phyloP scores from a whole-genome alignment of 2,329 filamentous ascomycete genomes.

The Aspergillus transmontanensis region DNA sequence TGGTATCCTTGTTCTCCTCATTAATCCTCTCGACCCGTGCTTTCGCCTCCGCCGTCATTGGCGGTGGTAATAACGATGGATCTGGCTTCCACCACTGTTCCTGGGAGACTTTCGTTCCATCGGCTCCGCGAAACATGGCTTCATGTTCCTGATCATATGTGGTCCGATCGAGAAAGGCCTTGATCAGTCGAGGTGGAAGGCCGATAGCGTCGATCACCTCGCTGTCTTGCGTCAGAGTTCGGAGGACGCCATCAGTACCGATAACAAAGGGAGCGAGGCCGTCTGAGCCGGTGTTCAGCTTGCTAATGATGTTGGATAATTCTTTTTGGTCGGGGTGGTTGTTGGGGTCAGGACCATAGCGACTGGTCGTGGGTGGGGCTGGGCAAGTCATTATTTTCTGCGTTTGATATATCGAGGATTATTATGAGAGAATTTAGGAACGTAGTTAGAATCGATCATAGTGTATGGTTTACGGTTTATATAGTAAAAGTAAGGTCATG shows the following conservation, averaged over 20 bases:
- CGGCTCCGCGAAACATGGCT: conserved; percentile 10
- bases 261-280: neutral
- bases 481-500: neutral
- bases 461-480: neutral
- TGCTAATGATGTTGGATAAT: conserved; percentile 3
- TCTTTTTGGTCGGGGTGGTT: conserved; percentile 16
- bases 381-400: neutral
- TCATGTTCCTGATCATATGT: conserved; percentile 5
- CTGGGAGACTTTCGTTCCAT: conserved; percentile 12
- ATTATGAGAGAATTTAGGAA: neutral
- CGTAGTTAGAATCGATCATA: neutral
- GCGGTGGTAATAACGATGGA: conserved; percentile 8
- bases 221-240: conserved; percentile 6
- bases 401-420: neutral
- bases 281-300: neutral
- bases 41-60: conserved; percentile 4
- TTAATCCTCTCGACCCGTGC: neutral
- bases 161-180: conserved; percentile 13
- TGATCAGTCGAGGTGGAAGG: conserved; percentile 9
- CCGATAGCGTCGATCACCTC: conserved; percentile 14
- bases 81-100: conserved; percentile 17
- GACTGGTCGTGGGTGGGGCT: neutral
- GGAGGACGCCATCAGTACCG: conserved; percentile 10
- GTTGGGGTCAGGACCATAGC: conserved; percentile 11
- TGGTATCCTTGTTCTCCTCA: conserved; percentile 13